Evolutionary conservation across 148 eudicot genomes (phyloP), one percentile per base, ranked within the genome.

Genomic region (Suaeda aralocaspica): DNA sequence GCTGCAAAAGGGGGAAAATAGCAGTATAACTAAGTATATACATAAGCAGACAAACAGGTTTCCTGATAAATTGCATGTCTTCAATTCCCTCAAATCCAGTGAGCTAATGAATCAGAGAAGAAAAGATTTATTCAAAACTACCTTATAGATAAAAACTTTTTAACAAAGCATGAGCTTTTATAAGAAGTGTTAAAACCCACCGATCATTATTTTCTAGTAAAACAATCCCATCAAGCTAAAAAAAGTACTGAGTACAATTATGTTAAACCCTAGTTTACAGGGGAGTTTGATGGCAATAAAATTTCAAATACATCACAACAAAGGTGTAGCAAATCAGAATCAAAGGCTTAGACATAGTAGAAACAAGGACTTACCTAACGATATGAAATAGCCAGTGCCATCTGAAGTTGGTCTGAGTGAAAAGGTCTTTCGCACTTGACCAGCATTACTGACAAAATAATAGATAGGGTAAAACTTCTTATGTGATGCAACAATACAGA

Each of bases 341-440:
- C 26, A 59, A 10, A 16, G 12, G 46, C 0, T n/a, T 58, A 44
- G n/a, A 25, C 1, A 22, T 0, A 50, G 44, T 44, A 30, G 36
- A 70, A 31, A 57, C 12, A 66, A n/a, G 26, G n/a, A 82, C 98
- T 83, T 87, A 94, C 98, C 82, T 82, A 94, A 59, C 31, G 86
- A 82, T 61, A 94, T 42, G 75, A 94, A 88, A 78, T 87, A 91
- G 65, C 92, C 93, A 74, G 66, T 74, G 41, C 85, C 88, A 74
- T 87, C 91, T 36, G 85, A 67, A 78, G 74, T 76, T 75, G 92
- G 76, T 74, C 78, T 89, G 30, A 94, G 48, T 69, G 90, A 78
- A 71, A 94, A 82, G 76, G 64, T 84, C 88, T 94, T 94, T 71
- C 89, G 89, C 72, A 94, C 92, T 85, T 94, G 88, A 58, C 98